Percentiles rank a stretch among this genome's conserved stretches.
These are phyloP conservation scores for Phytophthora ramorum DNA, from an alignment of 352 stramenopile species.

Conservation along the genomic window DNA sequence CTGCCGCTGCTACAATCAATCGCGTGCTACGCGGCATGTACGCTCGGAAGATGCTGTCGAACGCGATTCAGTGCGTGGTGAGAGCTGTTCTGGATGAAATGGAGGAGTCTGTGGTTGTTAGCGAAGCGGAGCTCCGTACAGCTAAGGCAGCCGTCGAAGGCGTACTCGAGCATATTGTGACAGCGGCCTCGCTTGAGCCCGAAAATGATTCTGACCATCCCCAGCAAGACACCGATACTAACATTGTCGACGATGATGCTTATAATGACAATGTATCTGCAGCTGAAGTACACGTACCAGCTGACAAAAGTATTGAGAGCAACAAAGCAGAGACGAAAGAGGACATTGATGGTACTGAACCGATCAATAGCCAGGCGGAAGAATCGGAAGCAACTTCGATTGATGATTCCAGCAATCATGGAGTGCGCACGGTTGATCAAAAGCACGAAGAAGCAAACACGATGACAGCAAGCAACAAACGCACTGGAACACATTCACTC, in stretches of 20 bases:
- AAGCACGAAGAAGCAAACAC: not conserved
- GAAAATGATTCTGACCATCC: not conserved
- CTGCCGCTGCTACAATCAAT: conserved; percentile 38
- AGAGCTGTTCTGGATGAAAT: conserved; percentile 7
- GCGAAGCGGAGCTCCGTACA: conserved; percentile 1
- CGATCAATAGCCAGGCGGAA: not conserved
- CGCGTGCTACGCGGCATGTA: conserved; percentile 44
- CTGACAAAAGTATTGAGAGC: conserved; percentile 1
- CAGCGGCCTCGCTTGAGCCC: not conserved
- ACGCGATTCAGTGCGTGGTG: conserved; percentile 11
- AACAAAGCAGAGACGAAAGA: not conserved
- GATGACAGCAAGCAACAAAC: not conserved
- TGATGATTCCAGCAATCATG: conserved; percentile 2
- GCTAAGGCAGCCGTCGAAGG: conserved; percentile 5
- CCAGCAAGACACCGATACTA: not conserved
- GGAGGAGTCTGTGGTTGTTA: conserved; percentile 4
- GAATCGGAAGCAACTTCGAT: not conserved
- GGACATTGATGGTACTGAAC: not conserved
- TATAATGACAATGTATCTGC: not conserved
- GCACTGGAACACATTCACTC: not conserved
- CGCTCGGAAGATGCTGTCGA: conserved; percentile 14
- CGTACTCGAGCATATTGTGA: conserved; percentile 11
- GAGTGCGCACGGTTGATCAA: not conserved
- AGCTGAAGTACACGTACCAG: not conserved
- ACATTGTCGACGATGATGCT: not conserved